Conservation (phyloP, 2,329 filamentous ascomycete species). For the Claviceps africana region DNA sequence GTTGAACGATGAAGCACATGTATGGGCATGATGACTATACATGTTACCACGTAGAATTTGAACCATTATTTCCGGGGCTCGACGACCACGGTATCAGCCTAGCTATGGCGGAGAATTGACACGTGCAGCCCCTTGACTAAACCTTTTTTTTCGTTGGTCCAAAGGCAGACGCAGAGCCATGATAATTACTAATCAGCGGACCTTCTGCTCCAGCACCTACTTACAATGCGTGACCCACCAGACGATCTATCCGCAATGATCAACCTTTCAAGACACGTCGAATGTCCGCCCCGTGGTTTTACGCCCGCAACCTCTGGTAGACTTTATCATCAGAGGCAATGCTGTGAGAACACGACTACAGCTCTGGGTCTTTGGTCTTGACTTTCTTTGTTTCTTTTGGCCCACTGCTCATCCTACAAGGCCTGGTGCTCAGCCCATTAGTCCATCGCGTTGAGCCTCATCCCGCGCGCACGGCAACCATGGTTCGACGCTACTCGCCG, state of each 20-base stretch:
- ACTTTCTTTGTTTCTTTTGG: neutral
- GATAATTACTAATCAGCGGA: neutral
- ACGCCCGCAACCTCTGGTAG: neutral
- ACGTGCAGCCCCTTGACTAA: too few relatives aligned
- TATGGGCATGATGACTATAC: neutral
- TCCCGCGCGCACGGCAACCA: conserved; percentile 14
- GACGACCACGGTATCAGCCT: too few relatives aligned
- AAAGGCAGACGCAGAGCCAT: too few relatives aligned
- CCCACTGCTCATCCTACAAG: neutral
- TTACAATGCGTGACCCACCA: neutral
- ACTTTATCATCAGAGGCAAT: neutral
- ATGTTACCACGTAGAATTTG: neutral
- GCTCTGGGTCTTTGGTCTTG: neutral
- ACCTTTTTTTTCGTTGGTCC: too few relatives aligned
- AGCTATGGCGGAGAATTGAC: too few relatives aligned
- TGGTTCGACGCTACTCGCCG: conserved; percentile 24
- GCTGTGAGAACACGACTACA: neutral
- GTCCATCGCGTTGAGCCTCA: neutral
- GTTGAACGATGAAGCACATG: neutral
- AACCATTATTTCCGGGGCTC: neutral
- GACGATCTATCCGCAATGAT: neutral
- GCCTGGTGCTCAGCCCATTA: neutral
- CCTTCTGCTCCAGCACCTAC: neutral
- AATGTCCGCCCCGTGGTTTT: neutral
- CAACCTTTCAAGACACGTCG: neutral